Conservation (phyloP, 75 land plant genomes). For the Larix kaempferi region DNA sequence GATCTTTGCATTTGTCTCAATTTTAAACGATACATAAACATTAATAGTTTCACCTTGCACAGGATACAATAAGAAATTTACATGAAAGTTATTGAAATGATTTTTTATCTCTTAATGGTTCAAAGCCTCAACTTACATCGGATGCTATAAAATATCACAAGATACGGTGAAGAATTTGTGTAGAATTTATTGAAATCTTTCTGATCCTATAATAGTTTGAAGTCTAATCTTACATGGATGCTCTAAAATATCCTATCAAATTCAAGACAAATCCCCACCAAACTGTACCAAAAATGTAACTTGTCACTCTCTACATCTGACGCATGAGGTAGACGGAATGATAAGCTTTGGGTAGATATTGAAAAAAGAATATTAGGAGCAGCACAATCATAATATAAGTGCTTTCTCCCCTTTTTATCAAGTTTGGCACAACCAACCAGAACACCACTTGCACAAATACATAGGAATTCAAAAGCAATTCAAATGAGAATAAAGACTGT, state of each 20-base stretch:
- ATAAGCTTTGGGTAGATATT: slow-evolving; percentile 77
- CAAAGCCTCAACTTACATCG: too few relatives aligned
- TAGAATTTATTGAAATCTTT: too few relatives aligned
- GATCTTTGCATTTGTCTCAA: too few relatives aligned
- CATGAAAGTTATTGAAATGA: too few relatives aligned
- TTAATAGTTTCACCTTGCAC: too few relatives aligned
- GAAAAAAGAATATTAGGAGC: slow-evolving; percentile 65
- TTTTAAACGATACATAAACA: too few relatives aligned
- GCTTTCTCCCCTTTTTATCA: slow-evolving; percentile 53
- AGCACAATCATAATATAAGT: slow-evolving; percentile 66
- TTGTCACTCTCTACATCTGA: slow-evolving; percentile 82
- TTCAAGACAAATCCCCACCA: slow-evolving; percentile 93
- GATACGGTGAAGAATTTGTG: background rate
- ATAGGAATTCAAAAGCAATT: too few relatives aligned
- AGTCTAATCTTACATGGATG: slow-evolving; percentile 59
- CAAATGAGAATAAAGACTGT: too few relatives aligned
- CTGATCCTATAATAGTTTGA: background rate
- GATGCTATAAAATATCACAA: too few relatives aligned
- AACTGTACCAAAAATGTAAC: slow-evolving; percentile 82
- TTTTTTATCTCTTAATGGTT: too few relatives aligned
- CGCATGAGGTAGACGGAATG: slow-evolving; percentile 66
- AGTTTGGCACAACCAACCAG: slow-evolving; percentile 68
- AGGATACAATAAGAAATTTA: too few relatives aligned
- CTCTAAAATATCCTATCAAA: slow-evolving; percentile 80
- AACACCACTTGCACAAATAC: slow-evolving; percentile 50